Evolutionary conservation across 2,329 filamentous ascomycete genomes (phyloP).

Genomic region (Fusarium caatingaense): DNA sequence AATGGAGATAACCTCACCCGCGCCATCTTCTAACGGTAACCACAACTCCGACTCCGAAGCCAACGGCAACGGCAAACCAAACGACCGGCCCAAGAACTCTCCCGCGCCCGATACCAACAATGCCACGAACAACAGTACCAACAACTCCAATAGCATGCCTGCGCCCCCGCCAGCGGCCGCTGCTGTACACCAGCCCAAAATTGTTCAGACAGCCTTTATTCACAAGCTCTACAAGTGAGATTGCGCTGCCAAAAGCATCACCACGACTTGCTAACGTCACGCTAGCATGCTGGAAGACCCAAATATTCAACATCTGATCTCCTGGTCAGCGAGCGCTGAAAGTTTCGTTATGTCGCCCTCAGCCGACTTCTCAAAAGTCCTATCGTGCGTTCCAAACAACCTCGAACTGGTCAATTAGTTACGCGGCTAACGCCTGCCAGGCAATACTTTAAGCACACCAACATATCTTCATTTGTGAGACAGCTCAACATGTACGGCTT

Average conservation of each 20-base stretch:
- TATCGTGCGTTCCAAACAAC: conserved; percentile 78
- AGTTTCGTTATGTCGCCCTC: conserved; percentile 99
- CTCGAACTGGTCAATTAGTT: not conserved
- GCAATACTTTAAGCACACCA: conserved; percentile 99
- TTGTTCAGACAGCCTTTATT: conserved; percentile 98
- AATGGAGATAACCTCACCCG: conserved; percentile 70
- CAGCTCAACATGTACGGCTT: conserved; percentile 99
- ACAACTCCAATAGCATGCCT: conserved; percentile 56
- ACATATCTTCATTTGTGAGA: conserved; percentile 97
- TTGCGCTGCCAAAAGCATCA: not conserved
- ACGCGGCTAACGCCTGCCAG: conserved; percentile 58
- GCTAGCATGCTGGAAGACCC: conserved; percentile 94
- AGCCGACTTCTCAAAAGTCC: conserved; percentile 96
- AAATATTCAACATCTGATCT: conserved; percentile 93
- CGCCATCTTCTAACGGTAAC: conserved; percentile 57
- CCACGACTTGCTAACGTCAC: conserved; percentile 41
- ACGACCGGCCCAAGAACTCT: conserved; percentile 52
- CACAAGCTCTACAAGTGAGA: conserved; percentile 98
- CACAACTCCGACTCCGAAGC: conserved; percentile 58
- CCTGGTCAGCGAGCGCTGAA: conserved; percentile 92
- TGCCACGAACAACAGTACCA: conserved; percentile 42
- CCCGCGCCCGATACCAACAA: conserved; percentile 54
- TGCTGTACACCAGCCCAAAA: conserved; percentile 92
- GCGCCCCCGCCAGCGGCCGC: conserved; percentile 68
- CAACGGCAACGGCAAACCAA: conserved; percentile 54